Conservation (phyloP, 2,329 filamentous ascomycete species). For the Claviceps quebecensis region DNA sequence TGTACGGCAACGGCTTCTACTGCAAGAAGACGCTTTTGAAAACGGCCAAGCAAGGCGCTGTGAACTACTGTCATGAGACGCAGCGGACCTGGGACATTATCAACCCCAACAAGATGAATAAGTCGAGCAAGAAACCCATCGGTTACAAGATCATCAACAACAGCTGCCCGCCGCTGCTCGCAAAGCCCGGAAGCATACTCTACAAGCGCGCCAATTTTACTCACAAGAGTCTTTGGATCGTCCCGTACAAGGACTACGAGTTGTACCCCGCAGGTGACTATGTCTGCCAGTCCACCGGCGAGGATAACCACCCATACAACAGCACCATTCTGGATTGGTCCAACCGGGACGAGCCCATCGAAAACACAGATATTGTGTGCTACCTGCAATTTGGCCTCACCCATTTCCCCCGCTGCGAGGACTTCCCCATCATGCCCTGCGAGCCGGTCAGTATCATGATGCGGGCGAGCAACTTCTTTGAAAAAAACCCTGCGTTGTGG, state of each 20-base stretch:
- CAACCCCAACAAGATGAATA: conserved; percentile 27
- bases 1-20: conserved; percentile 61
- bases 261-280: conserved; percentile 28
- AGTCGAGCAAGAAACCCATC: conserved; percentile 26
- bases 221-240: conserved; percentile 28
- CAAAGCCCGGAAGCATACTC: conserved; percentile 25
- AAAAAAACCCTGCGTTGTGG: conserved; percentile 36
- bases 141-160: conserved; percentile 32
- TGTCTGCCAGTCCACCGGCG: conserved; percentile 31
- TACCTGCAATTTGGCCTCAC: conserved; percentile 41
- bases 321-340: conserved; percentile 31
- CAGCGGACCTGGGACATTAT: conserved; percentile 20
- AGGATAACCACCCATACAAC: conserved; percentile 12
- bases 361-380: conserved; percentile 36
- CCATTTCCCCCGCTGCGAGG: conserved; percentile 47
- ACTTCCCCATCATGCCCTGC: conserved; percentile 56
- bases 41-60: conserved; percentile 11
- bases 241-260: conserved; percentile 27
- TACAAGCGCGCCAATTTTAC: conserved; percentile 26
- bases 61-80: conserved; percentile 16
- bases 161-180: conserved; percentile 33
- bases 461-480: conserved; percentile 38
- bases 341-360: conserved; percentile 31
- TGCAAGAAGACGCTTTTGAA: conserved; percentile 14
- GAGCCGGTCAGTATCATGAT: conserved; percentile 37